Evolutionary conservation across 495 filamentous ascomycete species (phyloP).

Genomic region (Neurospora sp.): DNA sequence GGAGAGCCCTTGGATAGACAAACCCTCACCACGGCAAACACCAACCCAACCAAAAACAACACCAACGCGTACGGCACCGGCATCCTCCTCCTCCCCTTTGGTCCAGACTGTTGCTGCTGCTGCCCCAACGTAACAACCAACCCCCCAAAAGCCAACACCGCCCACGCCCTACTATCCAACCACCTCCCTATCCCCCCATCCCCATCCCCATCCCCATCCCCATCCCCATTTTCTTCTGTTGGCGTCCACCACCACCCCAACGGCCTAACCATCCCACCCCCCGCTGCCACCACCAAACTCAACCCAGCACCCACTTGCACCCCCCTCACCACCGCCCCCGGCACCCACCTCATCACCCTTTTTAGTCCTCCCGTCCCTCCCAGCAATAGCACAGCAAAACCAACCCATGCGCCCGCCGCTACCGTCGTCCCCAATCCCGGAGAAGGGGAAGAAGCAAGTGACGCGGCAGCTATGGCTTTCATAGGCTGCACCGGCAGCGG

Average conservation of each 20-base stretch:
- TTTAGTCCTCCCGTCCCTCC: neutral
- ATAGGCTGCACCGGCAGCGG: slow-evolving; percentile 81
- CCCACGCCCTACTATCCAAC: neutral
- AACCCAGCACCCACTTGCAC: neutral
- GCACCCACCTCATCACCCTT: neutral
- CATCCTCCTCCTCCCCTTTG: neutral
- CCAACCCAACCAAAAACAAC: slow-evolving; percentile 54
- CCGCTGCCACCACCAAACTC: neutral
- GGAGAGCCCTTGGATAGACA: neutral
- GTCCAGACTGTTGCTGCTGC: neutral
- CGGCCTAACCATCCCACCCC: neutral
- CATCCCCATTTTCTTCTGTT: neutral
- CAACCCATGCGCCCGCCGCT: neutral
- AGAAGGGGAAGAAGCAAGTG: neutral
- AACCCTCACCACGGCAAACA: slow-evolving; percentile 39
- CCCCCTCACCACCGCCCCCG: neutral
- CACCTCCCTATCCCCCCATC: neutral
- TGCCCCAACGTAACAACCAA: neutral
- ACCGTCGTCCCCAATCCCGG: neutral
- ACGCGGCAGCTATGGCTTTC: slow-evolving; percentile 36
- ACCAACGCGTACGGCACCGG: slow-evolving; percentile 63
- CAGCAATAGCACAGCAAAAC: neutral
- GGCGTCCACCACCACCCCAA: neutral
- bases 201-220: neutral
- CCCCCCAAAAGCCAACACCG: neutral